Evolutionary conservation across 441 rosid species (phyloP).

Genomic region (Pelargonium cotyledonis): DNA sequence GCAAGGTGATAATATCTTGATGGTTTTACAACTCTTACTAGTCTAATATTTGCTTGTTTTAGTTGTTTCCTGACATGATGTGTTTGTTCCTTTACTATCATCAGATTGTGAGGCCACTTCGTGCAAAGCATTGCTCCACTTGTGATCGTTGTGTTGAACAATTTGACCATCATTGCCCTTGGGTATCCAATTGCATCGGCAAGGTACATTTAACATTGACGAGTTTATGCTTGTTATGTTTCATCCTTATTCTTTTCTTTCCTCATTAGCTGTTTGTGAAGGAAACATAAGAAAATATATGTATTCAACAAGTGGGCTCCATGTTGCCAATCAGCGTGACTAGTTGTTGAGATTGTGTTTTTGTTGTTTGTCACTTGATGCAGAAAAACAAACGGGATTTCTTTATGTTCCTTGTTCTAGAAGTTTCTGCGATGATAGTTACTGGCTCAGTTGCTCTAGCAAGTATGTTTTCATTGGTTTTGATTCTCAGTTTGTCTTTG

Average conservation of each 20-base stretch:
- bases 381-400: conserved; percentile 98
- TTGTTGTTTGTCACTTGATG: conserved; percentile 19
- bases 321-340: neutral
- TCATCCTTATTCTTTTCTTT: neutral
- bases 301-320: neutral
- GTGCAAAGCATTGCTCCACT: conserved; percentile 93
- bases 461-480: conserved; percentile 45
- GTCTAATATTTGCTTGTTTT: conserved; percentile 6
- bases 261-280: neutral
- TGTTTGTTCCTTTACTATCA: conserved; percentile 6
- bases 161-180: conserved; percentile 98
- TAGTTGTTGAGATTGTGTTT: neutral
- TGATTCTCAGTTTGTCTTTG: conserved; percentile 19
- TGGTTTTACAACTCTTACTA: neutral
- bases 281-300: neutral
- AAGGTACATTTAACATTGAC: conserved; percentile 48
- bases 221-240: conserved; percentile 12
- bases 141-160: conserved; percentile 97
- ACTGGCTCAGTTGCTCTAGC: conserved; percentile 78
- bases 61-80: conserved; percentile 12
- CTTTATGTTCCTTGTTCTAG: conserved; percentile 76
- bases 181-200: conserved; percentile 99
- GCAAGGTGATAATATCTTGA: conserved; percentile 55
- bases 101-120: conserved; percentile 92
- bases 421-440: conserved; percentile 78